Conservation (phyloP, 2,329 filamentous ascomycete genomes). For the Colletotrichum paranaense region DNA sequence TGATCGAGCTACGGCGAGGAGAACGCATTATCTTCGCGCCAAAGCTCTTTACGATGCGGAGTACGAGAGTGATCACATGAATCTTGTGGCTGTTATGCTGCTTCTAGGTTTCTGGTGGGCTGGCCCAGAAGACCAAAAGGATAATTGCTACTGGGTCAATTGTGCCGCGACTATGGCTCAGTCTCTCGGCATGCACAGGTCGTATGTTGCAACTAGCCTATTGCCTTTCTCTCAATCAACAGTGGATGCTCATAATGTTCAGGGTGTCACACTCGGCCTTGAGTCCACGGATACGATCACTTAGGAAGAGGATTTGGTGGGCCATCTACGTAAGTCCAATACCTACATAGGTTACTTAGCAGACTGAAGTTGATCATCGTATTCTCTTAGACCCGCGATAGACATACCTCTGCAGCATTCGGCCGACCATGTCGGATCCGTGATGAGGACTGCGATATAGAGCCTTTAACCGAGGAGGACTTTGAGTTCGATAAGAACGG, state of each 20-base stretch:
- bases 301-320: constrained; percentile 22
- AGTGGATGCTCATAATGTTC: neutral
- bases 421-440: constrained; percentile 49
- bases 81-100: constrained; percentile 7
- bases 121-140: constrained; percentile 22
- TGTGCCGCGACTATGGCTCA: constrained; percentile 29
- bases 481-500: constrained; percentile 44
- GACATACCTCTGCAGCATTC: constrained; percentile 48
- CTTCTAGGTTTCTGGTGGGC: constrained; percentile 31
- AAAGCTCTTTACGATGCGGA: constrained; percentile 32
- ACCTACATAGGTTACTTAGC: neutral
- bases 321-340: constrained; percentile 17
- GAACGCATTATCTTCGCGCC: constrained; percentile 14
- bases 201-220: neutral
- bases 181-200: constrained; percentile 25
- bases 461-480: constrained; percentile 44
- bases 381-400: constrained; percentile 39
- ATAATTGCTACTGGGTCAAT: constrained; percentile 24
- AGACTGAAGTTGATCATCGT: neutral
- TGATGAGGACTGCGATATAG: constrained; percentile 52
- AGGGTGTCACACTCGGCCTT: neutral
- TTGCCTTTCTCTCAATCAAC: neutral
- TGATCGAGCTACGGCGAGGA: constrained; percentile 10
- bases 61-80: constrained; percentile 14
- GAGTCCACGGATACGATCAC: neutral